phyloP scores from a whole-genome alignment of 306 rosid genomes.

The Canavalia ensiformis region DNA sequence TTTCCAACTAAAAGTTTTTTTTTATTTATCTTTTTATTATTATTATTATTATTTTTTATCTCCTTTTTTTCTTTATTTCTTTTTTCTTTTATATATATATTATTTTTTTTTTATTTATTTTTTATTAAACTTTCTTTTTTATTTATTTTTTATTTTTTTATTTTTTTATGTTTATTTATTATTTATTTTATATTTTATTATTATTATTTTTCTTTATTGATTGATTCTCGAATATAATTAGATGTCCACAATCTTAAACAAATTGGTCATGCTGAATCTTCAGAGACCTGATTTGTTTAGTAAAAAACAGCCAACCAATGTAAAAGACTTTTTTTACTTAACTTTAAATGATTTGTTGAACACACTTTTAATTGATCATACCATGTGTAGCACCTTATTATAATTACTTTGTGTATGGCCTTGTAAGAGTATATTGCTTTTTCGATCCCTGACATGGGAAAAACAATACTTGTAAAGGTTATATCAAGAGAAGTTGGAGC shows the following conservation, averaged over 20 bases:
- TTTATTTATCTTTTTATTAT: too few species aligned
- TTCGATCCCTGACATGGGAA: conserved; percentile 99
- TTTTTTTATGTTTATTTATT: too few species aligned
- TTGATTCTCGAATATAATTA: too few species aligned
- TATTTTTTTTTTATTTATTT: too few species aligned
- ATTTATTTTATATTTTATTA: too few species aligned
- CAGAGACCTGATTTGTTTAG: conserved; percentile 94
- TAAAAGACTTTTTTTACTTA: conserved; percentile 38
- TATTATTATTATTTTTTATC: too few species aligned
- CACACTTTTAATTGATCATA: conserved; percentile 36
- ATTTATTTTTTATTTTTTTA: too few species aligned
- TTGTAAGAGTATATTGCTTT: conserved; percentile 96
- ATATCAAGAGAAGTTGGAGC: conserved; percentile 99
- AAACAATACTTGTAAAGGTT: conserved; percentile 99
- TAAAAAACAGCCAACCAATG: conserved; percentile 96
- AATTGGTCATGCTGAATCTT: conserved; percentile 98
- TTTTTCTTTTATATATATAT: too few species aligned
- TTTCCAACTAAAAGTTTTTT: too few species aligned
- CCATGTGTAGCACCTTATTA: conserved; percentile 20
- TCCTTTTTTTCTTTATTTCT: too few species aligned
- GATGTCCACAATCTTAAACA: conserved; percentile 87
- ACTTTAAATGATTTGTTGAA: conserved; percentile 17
- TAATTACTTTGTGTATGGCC: conserved; percentile 65
- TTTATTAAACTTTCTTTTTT: too few species aligned
- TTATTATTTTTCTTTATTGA: too few species aligned